Evolutionary conservation across 78 protist genomes (phyloP), one percentile per base, ranked within the genome.

Genomic region (Speleostelium caveatum): DNA sequence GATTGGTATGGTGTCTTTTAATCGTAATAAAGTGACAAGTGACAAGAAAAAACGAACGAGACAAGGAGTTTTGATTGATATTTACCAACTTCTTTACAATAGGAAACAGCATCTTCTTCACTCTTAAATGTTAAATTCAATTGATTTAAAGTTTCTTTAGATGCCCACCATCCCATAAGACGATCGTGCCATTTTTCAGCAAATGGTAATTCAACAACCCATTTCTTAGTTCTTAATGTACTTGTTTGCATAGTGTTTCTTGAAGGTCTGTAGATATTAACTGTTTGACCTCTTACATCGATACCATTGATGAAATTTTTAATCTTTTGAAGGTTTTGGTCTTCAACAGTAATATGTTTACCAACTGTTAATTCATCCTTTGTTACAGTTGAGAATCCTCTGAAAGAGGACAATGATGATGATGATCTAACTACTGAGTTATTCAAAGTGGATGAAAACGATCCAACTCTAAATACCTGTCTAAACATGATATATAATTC

Each of bases 81-180:
- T 51, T 28, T 69, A 83, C 90, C 90, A 38, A 68, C 69, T 59
- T 83, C 90, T 69, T 83, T 83, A 39, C 90, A 83, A 69, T 83
- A 83, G 2, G 71, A 66, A 68, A 83, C 71, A 58, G 90, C 90
- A 69, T 49, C 69, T 21, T 24, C 41, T 69, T 83, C 90, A 69
- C 79, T 55, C 12, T 24, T 26, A 63, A 83, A 83, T 16, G 71
- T 69, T 22, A 83, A 36, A 24, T 83, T 67, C 32, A 83, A 53
- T 69, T 83, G 90, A 83, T 69, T 69, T 28, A 83, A 72, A 3
- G 90, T 69, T 63, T 73, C 90, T 35, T 73, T 73, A 16, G 90
- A 83, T 32, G 90, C 77, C 77, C 90, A 83, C 90, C 90, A 83
- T 22, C 90, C 90, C 90, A 83, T 83, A 17, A 83, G 56, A 69